A percentile compares a stretch with the other conserved stretches of the same genome.
Conservation (phyloP, 1,284 basidiomycete species). For the Thecaphora thlaspeos region DNA sequence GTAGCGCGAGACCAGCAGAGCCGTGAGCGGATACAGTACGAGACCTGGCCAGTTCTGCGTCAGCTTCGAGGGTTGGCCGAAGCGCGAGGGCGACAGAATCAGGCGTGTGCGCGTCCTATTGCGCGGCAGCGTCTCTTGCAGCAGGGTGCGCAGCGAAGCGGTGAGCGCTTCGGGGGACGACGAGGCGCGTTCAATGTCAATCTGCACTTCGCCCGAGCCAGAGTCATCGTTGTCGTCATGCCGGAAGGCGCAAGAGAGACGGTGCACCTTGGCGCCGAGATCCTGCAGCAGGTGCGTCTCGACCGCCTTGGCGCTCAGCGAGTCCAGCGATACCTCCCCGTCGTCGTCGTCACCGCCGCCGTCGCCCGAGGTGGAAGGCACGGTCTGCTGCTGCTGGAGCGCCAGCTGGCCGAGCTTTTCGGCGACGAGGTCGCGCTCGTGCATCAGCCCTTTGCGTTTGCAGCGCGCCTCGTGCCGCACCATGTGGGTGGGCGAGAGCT, state of each 20-base stretch:
- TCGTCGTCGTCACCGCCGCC: no score
- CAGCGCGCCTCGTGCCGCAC: conserved; percentile 39
- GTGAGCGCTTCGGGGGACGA: conserved; percentile 17
- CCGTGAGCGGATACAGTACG: conserved; percentile 38
- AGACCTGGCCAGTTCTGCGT: conserved; percentile 47
- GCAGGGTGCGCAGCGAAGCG: conserved; percentile 17
- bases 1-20: conserved; percentile 22
- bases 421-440: conserved; percentile 34
- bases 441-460: conserved; percentile 31
- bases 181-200: conserved; percentile 17
- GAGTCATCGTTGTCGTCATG: no score
- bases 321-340: no score
- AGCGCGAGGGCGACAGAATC: conserved; percentile 19
- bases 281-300: no score
- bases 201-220: conserved; percentile 10
- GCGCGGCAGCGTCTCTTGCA: conserved; percentile 24
- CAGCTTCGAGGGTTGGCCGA: conserved; percentile 33
- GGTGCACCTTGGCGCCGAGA: no score
- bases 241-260: no score
- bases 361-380: no score
- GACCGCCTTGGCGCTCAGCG: no score
- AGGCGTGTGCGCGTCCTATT: conserved; percentile 14
- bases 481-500: conserved; percentile 27
- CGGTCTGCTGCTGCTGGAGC: conserved; percentile 22
- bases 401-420: conserved; percentile 31